Percentiles rank a stretch among this genome's conserved stretches.
Conservation (phyloP, 164 flowering plant genomes). For the Hamamelis virginiana region DNA sequence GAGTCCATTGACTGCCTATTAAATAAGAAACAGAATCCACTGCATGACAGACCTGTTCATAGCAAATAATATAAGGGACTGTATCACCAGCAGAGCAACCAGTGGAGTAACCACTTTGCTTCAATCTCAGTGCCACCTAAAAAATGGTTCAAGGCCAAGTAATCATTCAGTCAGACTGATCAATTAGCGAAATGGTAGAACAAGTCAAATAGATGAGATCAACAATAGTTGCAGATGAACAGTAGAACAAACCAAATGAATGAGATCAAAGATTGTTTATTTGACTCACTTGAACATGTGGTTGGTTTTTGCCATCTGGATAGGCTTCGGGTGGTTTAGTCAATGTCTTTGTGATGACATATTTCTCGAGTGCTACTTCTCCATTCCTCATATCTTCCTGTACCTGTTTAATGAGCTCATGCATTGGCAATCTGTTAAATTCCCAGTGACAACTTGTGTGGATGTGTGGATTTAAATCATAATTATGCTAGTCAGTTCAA, state of each 20-base stretch:
- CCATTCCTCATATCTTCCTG: constrained; percentile 95
- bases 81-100: constrained; percentile 94
- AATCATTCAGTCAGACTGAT: background rate
- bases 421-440: background rate
- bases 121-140: constrained; percentile 89
- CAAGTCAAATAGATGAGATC: constrained; percentile 5
- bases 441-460: background rate
- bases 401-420: constrained; percentile 47
- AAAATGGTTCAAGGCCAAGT: constrained; percentile 8
- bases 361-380: constrained; percentile 83
- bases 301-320: constrained; percentile 95
- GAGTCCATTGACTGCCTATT: background rate
- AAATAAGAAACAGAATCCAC: background rate
- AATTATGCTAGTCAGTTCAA: background rate
- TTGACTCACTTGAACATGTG: constrained; percentile 83
- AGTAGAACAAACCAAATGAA: background rate
- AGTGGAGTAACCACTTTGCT: constrained; percentile 68
- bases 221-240: background rate
- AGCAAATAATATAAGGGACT: constrained; percentile 87
- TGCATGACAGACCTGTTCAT: constrained; percentile 63
- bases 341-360: constrained; percentile 85
- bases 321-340: constrained; percentile 95
- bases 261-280: background rate
- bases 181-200: background rate
- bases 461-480: background rate